phyloP scores from a whole-genome alignment of 805 yeast species.

The Tetrapisispora fleetii region DNA sequence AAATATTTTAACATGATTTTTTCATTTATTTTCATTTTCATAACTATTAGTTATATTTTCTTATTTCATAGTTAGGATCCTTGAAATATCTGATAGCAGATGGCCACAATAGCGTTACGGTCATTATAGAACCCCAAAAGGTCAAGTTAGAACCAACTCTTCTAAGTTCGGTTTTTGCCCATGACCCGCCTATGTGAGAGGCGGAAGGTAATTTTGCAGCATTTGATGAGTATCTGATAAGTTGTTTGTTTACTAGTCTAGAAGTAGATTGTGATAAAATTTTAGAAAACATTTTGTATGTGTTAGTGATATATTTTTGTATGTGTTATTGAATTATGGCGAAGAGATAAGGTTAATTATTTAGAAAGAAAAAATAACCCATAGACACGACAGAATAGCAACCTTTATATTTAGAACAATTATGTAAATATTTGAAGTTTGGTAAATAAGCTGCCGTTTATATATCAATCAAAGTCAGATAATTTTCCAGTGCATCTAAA shows the following conservation, averaged over 20 bases:
- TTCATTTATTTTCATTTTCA: background rate
- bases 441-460: too few relatives aligned
- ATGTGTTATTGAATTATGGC: too few relatives aligned
- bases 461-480: too few relatives aligned
- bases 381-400: too few relatives aligned
- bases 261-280: conserved; percentile 14
- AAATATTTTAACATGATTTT: too few relatives aligned
- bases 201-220: conserved; percentile 1
- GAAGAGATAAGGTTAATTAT: too few relatives aligned
- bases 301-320: too few relatives aligned
- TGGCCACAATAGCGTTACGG: conserved; percentile 22
- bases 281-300: conserved; percentile 2
- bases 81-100: conserved; percentile 7
- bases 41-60: background rate
- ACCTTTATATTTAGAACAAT: too few relatives aligned
- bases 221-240: conserved; percentile 5
- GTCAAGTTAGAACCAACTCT: conserved; percentile 16
- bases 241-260: conserved; percentile 6
- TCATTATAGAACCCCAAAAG: conserved; percentile 13
- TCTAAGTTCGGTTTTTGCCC: conserved; percentile 17
- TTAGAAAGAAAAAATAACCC: too few relatives aligned
- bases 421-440: too few relatives aligned
- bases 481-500: too few relatives aligned
- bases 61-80: background rate
- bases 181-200: conserved; percentile 15